Evolutionary conservation across 2,329 filamentous ascomycete genomes (phyloP), one percentile per base, ranked within the genome.

Genomic region (Arthrobotrys sphaeroides): DNA sequence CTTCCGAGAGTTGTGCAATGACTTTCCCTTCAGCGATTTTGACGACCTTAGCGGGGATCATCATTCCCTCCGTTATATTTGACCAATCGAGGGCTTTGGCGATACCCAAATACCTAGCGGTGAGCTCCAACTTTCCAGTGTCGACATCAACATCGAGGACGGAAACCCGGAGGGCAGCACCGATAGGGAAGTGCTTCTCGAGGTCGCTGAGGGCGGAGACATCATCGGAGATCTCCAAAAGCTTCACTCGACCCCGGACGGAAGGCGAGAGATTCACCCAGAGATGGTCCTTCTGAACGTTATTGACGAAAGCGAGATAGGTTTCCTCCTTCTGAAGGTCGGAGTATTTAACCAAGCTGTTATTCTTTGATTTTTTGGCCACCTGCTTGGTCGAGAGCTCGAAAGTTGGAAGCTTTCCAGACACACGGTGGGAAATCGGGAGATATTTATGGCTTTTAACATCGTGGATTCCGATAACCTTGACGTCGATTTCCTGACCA

Each of bases 231-330:
- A 95, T 88, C 80, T 98, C 94, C 82, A 95, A 89, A 77, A 91
- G 87, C 64, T 89, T 89, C 67, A 99, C 88, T 59, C 93, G 89
- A 67, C 95, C 95, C 73, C 94, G 90, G 13, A 99, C 89, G 61
- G 90, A 92, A 5, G 95, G 93, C 1, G 94, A 93, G 20, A 99
- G 84, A 80, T 93, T 97, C 49, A 96, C 90, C 94, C 95, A 98
- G 20, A 97, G 86, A 80, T 88, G 91, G 78, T 92, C 89, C 26
- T 91, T 87, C 20, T 88, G 88, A 76, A 94, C 86, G 81, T 97
- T 98, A 85, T 98, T 99, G 81, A 99, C 88, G 80, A 94, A 98
- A 0, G 91, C 94, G 59, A 96, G 83, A 82, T 91, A 89, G 1
- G 87, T 88, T 16, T 90, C 90, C 16, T 91, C 93, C 59, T 88